Evolutionary conservation across 305 asterid species (phyloP), one percentile per base, ranked within the genome.

Genomic region (Withania somnifera): DNA sequence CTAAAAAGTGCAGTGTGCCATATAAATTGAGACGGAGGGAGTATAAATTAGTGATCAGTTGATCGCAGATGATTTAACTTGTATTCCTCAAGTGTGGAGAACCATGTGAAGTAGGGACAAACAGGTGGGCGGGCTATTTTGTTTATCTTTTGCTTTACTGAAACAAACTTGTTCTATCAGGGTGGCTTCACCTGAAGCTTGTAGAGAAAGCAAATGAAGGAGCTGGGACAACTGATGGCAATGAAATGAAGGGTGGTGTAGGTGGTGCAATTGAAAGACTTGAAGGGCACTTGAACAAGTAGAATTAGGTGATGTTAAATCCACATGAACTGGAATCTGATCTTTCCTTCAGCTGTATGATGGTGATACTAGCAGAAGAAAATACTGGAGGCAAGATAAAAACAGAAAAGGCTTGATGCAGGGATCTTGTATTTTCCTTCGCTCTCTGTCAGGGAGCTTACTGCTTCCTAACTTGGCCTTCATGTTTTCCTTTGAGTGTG

Each of bases 121-220:
- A 51, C 61, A 7, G 15, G 8, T 17, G 45, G 80, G 28, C 28
- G 61, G 79, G 42, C 26, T 50, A 1, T 75, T 17, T 2, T 75
- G 1, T 50, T 50, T 51, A 40, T 14, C 1, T 26, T 5, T 13
- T 8, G 79, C 38, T 50, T 30, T 64, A 64, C 66, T 64, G 28
- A 76, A 82, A 50, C 66, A 80, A 50, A 61, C 60, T 34, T 83
- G 58, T 67, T 76, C 47, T 84, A 80, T 50, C 89, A 95, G 99
- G 99, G 71, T 96, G 98, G 98, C 89, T 96, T 84, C 99, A 96
- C 60, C 64, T 94, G 86, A 93, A 94, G 92, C 97, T 95, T 32
- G 90, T 91, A n/a, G 97, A 90, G 85, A 96, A 94, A 90, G 98
- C 98, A 58, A 93, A 92, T 86, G 97, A 89, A 83, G 97, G 87